Conservation (phyloP, 805 yeast genomes). For the Huiozyma naganishii region DNA sequence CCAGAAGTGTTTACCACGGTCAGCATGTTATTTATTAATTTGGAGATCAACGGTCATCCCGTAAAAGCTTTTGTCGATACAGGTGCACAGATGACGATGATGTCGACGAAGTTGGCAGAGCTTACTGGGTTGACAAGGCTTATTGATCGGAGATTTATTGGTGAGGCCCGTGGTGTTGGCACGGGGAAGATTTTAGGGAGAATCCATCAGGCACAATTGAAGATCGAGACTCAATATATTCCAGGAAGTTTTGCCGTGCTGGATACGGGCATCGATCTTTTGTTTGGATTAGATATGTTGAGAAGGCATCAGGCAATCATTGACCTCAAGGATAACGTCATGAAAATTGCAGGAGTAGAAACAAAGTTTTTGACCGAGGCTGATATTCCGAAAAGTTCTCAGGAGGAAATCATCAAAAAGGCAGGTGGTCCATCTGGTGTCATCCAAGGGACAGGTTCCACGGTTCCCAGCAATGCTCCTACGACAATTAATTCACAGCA, state of each 20-base stretch:
- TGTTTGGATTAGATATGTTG: conserved; percentile 86
- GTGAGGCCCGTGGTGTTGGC: conserved; percentile 89
- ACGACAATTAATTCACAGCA: not conserved
- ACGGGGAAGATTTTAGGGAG: conserved; percentile 66
- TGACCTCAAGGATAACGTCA: conserved; percentile 55
- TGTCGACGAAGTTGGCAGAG: conserved; percentile 69
- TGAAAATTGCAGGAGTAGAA: conserved; percentile 63
- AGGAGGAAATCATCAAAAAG: not conserved
- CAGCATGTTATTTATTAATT: conserved; percentile 69
- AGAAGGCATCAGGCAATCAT: conserved; percentile 77
- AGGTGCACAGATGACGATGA: conserved; percentile 87
- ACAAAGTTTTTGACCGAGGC: conserved; percentile 63
- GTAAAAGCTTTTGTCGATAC: conserved; percentile 93
- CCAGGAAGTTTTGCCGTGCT: conserved; percentile 64
- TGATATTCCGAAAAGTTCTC: conserved; percentile 41
- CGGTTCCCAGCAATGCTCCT: not conserved
- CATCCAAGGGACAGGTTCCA: no score
- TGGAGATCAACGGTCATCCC: conserved; percentile 67
- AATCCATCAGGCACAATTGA: conserved; percentile 80
- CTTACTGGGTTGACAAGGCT: conserved; percentile 56
- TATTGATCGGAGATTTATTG: conserved; percentile 69
- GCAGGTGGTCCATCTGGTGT: not conserved
- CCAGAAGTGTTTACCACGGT: conserved; percentile 86
- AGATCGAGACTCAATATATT: conserved; percentile 53
- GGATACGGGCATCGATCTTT: conserved; percentile 52